Evolutionary conservation across 306 rosid genomes (phyloP), one percentile per base, ranked within the genome.

Genomic region (Biancaea sappan): DNA sequence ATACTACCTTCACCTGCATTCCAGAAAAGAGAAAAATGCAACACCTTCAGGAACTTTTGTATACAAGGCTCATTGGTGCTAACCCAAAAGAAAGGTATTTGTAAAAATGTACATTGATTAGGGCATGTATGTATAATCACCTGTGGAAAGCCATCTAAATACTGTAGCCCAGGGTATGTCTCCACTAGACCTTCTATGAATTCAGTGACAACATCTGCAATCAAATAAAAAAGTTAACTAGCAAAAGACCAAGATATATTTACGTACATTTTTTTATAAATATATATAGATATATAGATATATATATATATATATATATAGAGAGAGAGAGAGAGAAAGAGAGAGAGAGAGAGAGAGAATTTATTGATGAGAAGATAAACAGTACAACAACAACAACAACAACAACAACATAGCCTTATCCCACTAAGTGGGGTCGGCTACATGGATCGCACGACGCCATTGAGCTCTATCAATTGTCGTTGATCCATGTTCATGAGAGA

Each of bases 181-280:
- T 94, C 98, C 84, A 92, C 91, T 59, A 94, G 92, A 68, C 99
- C 99, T 76, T 94, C 98, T 40, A 94, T 92, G 86, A 83, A 94
- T 71, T 94, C 97, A 25, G 91, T 90, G 74, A 92, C 99, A 60
- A 90, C 98, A 84, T 88, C 99, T 92, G 91, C 84, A 79, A 84
- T 67, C 68, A 72, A 48, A 79, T 73, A 58, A 72, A 35, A 73
- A 26, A 79, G 18, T 56, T 43, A 63, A 47, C 38, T 53, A 75
- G 64, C 64, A 69, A 41, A 24, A 44, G 53, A 16, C 16, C 43
- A 31, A 37, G 35, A 43, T 71, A 35, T n/a, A n/a, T n/a, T n/a
- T n/a, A n/a, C n/a, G n/a, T n/a, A n/a, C n/a, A n/a, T n/a, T n/a
- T n/a, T n/a, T n/a, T n/a, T n/a, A n/a, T n/a, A n/a, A n/a, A n/a